These are phyloP conservation scores for Chlamydomonas eustigma DNA, from an alignment of 139 green algal species.

Conservation along the genomic window DNA sequence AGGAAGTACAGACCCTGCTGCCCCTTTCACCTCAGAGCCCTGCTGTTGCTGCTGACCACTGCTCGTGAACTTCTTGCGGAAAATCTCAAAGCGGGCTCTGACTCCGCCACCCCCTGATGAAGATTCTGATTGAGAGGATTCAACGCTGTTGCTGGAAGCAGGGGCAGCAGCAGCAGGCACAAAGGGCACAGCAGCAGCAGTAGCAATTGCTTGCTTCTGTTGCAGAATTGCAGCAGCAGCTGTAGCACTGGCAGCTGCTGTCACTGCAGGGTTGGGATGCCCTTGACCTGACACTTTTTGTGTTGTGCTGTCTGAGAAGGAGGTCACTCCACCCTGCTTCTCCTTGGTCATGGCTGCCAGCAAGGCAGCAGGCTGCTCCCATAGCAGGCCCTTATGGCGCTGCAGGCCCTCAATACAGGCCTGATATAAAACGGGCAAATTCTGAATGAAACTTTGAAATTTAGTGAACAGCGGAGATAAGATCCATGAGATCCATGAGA, in stretches of 20 bases:
- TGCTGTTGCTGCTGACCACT: too few species aligned
- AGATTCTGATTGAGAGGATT: too few species aligned
- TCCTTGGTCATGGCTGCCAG: background rate
- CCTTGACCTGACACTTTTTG: background rate
- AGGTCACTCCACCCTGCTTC: background rate
- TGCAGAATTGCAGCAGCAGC: background rate
- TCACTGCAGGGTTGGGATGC: background rate
- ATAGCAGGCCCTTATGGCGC: background rate
- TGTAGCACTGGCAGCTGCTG: background rate
- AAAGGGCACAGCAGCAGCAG: too few species aligned
- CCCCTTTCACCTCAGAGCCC: too few species aligned
- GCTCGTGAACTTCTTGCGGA: conserved; percentile 9
- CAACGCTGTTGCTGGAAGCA: background rate
- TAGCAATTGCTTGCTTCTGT: background rate
- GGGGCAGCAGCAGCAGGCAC: background rate
- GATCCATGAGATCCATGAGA: too few species aligned
- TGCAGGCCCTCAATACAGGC: background rate
- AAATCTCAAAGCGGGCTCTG: background rate
- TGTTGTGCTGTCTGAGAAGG: background rate
- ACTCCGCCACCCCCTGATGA: background rate
- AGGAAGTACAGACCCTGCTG: too few species aligned
- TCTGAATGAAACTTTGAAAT: too few species aligned
- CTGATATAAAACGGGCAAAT: too few species aligned
- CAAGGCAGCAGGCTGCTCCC: background rate
- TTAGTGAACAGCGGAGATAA: too few species aligned